Evolutionary conservation across 108 stramenopile species (phyloP).

Genomic region (Epipyxis sp.): DNA sequence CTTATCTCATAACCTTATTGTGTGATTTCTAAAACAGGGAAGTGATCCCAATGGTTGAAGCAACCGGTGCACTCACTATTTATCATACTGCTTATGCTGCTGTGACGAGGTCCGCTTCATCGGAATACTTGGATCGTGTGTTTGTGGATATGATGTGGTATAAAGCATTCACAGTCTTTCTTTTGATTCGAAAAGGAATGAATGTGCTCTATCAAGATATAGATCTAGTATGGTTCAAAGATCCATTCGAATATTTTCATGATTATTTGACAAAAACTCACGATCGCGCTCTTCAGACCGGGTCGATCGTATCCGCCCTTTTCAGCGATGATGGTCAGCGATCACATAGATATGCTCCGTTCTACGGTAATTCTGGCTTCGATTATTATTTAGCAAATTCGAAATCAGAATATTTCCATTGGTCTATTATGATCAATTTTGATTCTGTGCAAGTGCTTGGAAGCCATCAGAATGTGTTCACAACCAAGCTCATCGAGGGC

Average conservation of each 20-base stretch:
- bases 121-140: slow-evolving; percentile 23
- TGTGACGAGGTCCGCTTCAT: not conserved
- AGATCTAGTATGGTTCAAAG: slow-evolving; percentile 28
- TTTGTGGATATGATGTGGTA: slow-evolving; percentile 37
- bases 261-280: not conserved
- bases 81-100: slow-evolving; percentile 30
- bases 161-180: slow-evolving; percentile 14
- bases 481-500: slow-evolving; percentile 4
- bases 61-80: slow-evolving; percentile 14
- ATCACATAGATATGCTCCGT: slow-evolving; percentile 11
- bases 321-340: slow-evolving; percentile 32
- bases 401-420: not conserved
- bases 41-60: slow-evolving; percentile 10
- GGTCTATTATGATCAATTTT: slow-evolving; percentile 26
- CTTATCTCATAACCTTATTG: too few relatives aligned
- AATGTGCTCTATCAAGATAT: slow-evolving; percentile 76
- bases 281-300: not conserved
- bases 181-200: not conserved
- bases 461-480: slow-evolving; percentile 30
- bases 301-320: not conserved
- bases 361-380: slow-evolving; percentile 36
- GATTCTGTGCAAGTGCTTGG: slow-evolving; percentile 24
- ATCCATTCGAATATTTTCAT: slow-evolving; percentile 29
- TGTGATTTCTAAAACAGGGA: not conserved
- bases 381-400: slow-evolving; percentile 22